Evolutionary conservation across 306 rosid genomes (phyloP).

Genomic region (Casuarina cunninghamiana): DNA sequence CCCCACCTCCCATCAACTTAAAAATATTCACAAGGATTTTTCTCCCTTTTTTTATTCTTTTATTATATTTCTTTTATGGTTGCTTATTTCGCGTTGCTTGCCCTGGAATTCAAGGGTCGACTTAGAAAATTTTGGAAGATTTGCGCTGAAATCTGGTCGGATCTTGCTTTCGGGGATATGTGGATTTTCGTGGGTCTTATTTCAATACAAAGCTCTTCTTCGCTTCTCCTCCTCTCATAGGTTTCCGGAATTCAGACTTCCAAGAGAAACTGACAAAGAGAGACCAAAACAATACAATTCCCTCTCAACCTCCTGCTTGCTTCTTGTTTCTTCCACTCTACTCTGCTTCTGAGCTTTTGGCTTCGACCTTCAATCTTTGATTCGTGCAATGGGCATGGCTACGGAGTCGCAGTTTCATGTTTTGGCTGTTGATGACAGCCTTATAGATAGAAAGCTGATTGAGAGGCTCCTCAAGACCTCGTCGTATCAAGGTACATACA

Average conservation of each 20-base stretch:
- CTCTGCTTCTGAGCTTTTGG: neutral
- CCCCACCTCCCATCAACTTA: conserved; percentile 38
- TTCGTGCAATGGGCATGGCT: conserved; percentile 70
- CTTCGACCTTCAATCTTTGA: conserved; percentile 23
- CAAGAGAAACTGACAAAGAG: neutral
- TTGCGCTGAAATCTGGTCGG: conserved; percentile 97
- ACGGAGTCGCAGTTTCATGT: conserved; percentile 84
- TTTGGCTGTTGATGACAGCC: conserved; percentile 90
- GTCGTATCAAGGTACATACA: conserved; percentile 77
- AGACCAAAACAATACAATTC: neutral
- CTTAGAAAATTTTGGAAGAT: conserved; percentile 72
- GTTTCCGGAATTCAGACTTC: neutral
- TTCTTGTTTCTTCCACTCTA: neutral
- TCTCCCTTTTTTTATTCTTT: conserved; percentile 23
- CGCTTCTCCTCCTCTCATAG: conserved; percentile 28
- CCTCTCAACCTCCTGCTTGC: conserved; percentile 8
- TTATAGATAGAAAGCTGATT: conserved; percentile 77
- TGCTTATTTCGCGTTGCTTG: conserved; percentile 57
- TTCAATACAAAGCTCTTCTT: conserved; percentile 49
- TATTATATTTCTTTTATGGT: conserved; percentile 19
- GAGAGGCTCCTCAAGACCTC: conserved; percentile 82
- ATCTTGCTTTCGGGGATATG: conserved; percentile 86
- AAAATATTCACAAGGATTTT: conserved; percentile 38
- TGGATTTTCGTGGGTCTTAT: conserved; percentile 70
- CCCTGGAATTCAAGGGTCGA: conserved; percentile 68